Evolutionary conservation across 306 rosid genomes (phyloP).

Genomic region (Pterocarpus santalinus): DNA sequence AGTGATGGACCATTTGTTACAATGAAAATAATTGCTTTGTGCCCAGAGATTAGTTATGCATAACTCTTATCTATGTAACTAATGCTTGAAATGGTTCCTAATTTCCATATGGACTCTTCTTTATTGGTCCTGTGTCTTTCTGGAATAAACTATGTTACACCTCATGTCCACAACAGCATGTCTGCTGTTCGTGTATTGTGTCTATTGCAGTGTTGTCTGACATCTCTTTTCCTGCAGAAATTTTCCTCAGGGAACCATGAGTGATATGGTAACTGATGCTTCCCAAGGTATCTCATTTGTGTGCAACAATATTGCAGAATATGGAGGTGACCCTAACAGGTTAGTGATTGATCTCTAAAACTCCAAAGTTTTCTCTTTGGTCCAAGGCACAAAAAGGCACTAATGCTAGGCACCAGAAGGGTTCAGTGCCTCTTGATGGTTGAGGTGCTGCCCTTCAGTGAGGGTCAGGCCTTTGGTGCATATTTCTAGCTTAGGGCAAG

Average conservation of each 20-base stretch:
- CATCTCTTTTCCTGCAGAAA: constrained; percentile 63
- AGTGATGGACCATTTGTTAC: no score
- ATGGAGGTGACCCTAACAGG: constrained; percentile 95
- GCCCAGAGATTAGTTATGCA: no score
- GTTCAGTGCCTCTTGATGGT: not conserved
- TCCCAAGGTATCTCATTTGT: constrained; percentile 92
- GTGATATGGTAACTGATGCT: constrained; percentile 86
- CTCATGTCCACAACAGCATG: not conserved
- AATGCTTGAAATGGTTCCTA: no score
- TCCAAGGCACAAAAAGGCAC: not conserved
- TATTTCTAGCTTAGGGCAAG: constrained; percentile 7
- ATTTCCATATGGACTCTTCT: no score
- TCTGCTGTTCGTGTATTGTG: constrained; percentile 12
- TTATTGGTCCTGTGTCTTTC: no score
- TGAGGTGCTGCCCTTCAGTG: constrained; percentile 23
- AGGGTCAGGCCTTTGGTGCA: constrained; percentile 2
- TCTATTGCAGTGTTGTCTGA: constrained; percentile 30
- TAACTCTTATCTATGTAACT: no score
- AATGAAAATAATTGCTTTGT: no score
- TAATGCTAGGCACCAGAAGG: not conserved
- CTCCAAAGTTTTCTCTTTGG: constrained; percentile 32
- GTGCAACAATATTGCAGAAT: constrained; percentile 87
- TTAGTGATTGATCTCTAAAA: constrained; percentile 40
- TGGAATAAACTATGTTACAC: not conserved
- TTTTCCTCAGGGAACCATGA: constrained; percentile 94